A percentile compares a stretch with the other conserved stretches of the same genome.
Conservation (phyloP, 2,329 filamentous ascomycete genomes). For the Fusarium agapanthi region DNA sequence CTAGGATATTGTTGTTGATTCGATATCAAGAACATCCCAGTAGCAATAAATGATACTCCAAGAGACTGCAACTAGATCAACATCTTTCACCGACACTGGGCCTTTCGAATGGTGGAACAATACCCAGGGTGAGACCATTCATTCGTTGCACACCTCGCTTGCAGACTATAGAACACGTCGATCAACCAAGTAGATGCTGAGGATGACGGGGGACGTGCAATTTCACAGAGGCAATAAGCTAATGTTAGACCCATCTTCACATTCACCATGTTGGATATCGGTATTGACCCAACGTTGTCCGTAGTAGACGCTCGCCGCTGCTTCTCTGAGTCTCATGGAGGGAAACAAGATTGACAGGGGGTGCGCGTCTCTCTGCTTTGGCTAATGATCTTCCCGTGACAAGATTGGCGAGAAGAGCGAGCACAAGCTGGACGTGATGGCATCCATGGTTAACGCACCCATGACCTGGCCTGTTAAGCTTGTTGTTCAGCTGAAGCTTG, state of each 20-base stretch:
- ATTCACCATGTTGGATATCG: background rate
- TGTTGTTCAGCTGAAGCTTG: constrained; percentile 17
- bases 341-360: constrained; percentile 26
- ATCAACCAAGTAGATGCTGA: background rate
- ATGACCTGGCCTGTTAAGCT: background rate
- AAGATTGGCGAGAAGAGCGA: constrained; percentile 41
- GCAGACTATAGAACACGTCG: background rate
- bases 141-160: constrained; percentile 6
- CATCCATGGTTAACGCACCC: background rate
- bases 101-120: background rate
- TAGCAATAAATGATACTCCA: background rate
- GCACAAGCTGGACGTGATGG: constrained; percentile 20
- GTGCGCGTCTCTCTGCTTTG: constrained; percentile 30
- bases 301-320: constrained; percentile 6
- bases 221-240: constrained; percentile 8
- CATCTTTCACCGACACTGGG: background rate
- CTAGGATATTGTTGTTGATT: constrained; percentile 8
- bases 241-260: background rate
- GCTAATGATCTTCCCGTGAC: constrained; percentile 39
- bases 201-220: constrained; percentile 21
- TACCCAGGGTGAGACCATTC: background rate
- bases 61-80: background rate
- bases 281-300: background rate
- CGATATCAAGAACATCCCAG: constrained; percentile 7
- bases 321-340: background rate